These are phyloP conservation scores for Gossypium bickii DNA, from an alignment of 345 rosid species.

Conservation along the genomic window DNA sequence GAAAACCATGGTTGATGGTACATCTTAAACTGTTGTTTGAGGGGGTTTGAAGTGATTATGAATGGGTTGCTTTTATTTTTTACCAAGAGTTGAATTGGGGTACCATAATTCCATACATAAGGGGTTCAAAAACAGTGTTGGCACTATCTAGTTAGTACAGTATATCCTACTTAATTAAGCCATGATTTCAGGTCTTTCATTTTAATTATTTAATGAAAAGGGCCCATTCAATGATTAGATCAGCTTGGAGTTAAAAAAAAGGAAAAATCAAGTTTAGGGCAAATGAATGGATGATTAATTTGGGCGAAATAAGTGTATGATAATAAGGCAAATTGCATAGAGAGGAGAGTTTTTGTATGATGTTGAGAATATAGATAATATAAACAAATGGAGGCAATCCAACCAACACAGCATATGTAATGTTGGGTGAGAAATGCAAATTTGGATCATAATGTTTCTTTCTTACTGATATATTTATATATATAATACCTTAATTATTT, in stretches of 20 bases:
- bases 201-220: neutral
- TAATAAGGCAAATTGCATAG: neutral
- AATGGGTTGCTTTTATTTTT: too few relatives aligned
- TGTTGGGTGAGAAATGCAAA: neutral
- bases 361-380: neutral
- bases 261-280: too few relatives aligned
- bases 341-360: neutral
- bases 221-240: neutral
- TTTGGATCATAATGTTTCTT: neutral
- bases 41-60: too few relatives aligned
- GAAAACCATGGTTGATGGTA: too few relatives aligned
- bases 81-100: too few relatives aligned
- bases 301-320: too few relatives aligned
- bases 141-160: neutral
- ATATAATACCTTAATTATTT: neutral
- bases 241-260: neutral
- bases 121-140: neutral
- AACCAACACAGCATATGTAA: neutral
- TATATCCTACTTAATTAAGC: neutral
- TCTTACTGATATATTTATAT: neutral
- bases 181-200: slow-evolving; percentile 2
- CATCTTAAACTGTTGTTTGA: too few relatives aligned
- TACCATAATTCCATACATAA: neutral
- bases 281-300: too few relatives aligned
- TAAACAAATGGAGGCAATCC: neutral